Evolutionary conservation across 768 basidiomycete species (phyloP), one percentile per base, ranked within the genome.

Genomic region (Lactarius trivialis): DNA sequence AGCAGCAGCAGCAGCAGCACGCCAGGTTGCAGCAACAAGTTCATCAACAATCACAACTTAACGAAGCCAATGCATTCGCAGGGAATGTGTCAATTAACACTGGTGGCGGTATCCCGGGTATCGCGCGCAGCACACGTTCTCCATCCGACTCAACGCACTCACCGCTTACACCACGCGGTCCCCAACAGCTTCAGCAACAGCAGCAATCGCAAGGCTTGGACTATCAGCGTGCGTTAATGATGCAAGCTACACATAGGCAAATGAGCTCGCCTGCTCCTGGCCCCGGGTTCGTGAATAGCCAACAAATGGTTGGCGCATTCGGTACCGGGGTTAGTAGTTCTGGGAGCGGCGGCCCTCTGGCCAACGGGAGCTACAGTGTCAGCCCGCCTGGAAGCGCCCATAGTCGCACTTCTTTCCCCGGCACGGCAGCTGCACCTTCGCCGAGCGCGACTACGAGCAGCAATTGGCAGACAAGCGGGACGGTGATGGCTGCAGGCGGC

Each of bases 81-180:
- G 68, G 76, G 58, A 74, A 12, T 50, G 74, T 54, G 71, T 62
- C 69, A 12, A 67, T 66, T 36, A 73, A 63, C 69, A 73, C 55
- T 69, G 73, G 26, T 19, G 14, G 30, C 24, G 37, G 67, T 73
- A 77, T 89, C 57, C 87, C 86, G 0, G 88, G 88, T 14, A 91
- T 91, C 56, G 86, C 88, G 24, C 78, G 89, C 68, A 89, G 84
- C 67, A 81, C 83, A 55, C 79, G 88, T 59, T 89, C 89, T 45
- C 89, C 89, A n/a, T 84, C 86, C 19, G 88, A 90, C 63, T 76
- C 79, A 37, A 75, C 76, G 2, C 75, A 76, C 58, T 80, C 78
- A 2, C 78, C 78, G 1, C 75, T 76, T 68, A 77, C 75, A 5
- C 76, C 77, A 28, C 73, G 59, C 43, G 60, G 56, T 21, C 19